Evolutionary conservation across 805 yeast genomes (phyloP).

Genomic region (Pichia phayaonensis): DNA sequence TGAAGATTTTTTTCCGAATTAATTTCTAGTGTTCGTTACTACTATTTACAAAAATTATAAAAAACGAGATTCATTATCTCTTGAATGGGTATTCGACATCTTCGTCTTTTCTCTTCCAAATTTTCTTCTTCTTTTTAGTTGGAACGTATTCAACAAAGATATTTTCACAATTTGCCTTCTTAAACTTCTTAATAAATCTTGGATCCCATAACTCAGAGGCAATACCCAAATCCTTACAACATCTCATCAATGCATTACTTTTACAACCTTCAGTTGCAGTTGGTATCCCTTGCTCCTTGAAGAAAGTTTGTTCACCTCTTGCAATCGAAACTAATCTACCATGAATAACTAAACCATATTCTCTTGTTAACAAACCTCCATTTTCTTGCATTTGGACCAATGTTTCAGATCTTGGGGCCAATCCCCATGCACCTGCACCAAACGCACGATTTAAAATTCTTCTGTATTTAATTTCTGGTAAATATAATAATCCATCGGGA

Average conservation of each 20-base stretch:
- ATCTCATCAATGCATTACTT: conserved; percentile 93
- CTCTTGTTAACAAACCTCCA: conserved; percentile 61
- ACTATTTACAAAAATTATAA: neutral
- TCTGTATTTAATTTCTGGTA: conserved; percentile 94
- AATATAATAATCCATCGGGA: conserved; percentile 86
- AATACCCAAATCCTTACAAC: conserved; percentile 94
- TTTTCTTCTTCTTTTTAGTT: conserved; percentile 78
- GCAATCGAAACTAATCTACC: conserved; percentile 89
- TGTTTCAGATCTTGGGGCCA: conserved; percentile 88
- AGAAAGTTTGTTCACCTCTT: conserved; percentile 93
- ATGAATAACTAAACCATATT: conserved; percentile 78
- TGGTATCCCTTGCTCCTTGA: conserved; percentile 76
- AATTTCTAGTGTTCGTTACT: neutral
- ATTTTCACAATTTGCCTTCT: conserved; percentile 63
- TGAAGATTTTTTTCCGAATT: too few relatives aligned
- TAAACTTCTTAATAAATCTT: conserved; percentile 65
- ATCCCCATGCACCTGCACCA: conserved; percentile 99
- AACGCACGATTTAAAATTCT: conserved; percentile 82
- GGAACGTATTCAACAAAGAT: conserved; percentile 78
- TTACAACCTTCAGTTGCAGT: conserved; percentile 98
- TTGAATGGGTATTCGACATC: conserved; percentile 83
- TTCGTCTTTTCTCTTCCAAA: conserved; percentile 86
- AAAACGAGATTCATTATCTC: conserved; percentile 11
- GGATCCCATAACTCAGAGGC: conserved; percentile 99
- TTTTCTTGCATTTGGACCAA: conserved; percentile 38